A percentile compares a stretch with the other conserved stretches of the same genome.
Evolutionary conservation across 1,284 basidiomycete species (phyloP).

Genomic region (Porodaedalea pini): DNA sequence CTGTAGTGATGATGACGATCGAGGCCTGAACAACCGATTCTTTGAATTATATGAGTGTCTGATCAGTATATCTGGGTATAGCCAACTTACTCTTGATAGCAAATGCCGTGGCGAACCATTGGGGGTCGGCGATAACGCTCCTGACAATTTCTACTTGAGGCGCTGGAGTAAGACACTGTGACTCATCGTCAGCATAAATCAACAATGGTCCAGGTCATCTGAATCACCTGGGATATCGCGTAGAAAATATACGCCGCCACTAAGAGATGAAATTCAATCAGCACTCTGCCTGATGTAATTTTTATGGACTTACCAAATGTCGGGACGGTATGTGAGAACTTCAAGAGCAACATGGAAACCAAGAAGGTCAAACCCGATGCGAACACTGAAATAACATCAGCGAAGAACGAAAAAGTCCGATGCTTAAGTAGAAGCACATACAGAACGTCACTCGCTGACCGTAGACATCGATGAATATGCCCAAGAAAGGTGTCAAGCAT

Average conservation of each 20-base stretch:
- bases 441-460: conserved; percentile 41
- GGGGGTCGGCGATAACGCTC: conserved; percentile 39
- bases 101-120: conserved; percentile 44
- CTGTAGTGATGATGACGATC: conserved; percentile 44
- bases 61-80: neutral
- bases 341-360: conserved; percentile 41
- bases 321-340: conserved; percentile 38
- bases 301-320: conserved; percentile 34
- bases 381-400: conserved; percentile 32
- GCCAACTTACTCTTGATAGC: conserved; percentile 38
- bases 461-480: conserved; percentile 41
- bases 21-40: conserved; percentile 43
- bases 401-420: neutral
- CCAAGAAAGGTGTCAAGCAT: conserved; percentile 41
- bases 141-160: conserved; percentile 46
- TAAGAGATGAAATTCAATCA: conserved; percentile 14
- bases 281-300: neutral
- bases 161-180: conserved; percentile 39
- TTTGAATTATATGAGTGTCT: neutral
- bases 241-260: conserved; percentile 45
- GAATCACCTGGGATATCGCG: conserved; percentile 38
- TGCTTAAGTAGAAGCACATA: conserved; percentile 25
- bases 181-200: conserved; percentile 6
- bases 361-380: conserved; percentile 41
- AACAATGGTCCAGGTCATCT: neutral